Evolutionary conservation across 2,329 filamentous ascomycete species (phyloP), one percentile per base, ranked within the genome.

Genomic region (Blumeria graminis): DNA sequence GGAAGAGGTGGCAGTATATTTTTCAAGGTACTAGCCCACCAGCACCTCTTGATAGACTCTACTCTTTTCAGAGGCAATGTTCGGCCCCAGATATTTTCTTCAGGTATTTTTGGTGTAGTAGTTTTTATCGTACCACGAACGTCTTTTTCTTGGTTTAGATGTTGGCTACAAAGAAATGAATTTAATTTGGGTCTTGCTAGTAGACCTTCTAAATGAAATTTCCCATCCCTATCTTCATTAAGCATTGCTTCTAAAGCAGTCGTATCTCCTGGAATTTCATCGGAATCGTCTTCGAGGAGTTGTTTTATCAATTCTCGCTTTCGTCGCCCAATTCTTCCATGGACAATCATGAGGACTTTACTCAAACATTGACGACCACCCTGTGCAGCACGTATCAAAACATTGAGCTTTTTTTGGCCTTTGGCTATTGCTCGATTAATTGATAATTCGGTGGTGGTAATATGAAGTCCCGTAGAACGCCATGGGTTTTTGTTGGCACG

Each of bases 1-100:
- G 71, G 70, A 14, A 82, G 57, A 0, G 79, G 79, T n/a, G 76
- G 75, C 61, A 77, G 67, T 6, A 78, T 59, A 58, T 72, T 75
- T 11, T 70, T 64, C 0, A 72, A 66, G 14, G 69, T 62, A 3
- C 57, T 57, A 39, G 66, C 70, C 74, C 76, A 82, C 68, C 72
- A 75, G 22, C 66, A 69, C 33, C 68, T 71, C 51, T 68, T 62
- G 58, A 74, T 74, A 9, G 69, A 69, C n/a, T 69, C 67, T 7
- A 66, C 61, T 0, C 72, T 62, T 46, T 65, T 71, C 5, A 67
- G 60, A 3, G 69, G 58, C 1, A 72, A 65, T 0, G 71, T 71
- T 1, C 70, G 69, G 1, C 74, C 76, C 72, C 75, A 81, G 6
- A 70, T 68, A 53, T 74, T 77, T 39, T 65, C 63, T 13, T 66